A percentile compares a stretch with the other conserved stretches of the same genome.
These are phyloP conservation scores for Debaryomyces fabryi DNA, from an alignment of 1,139 yeast genomes.

Conservation along the genomic window DNA sequence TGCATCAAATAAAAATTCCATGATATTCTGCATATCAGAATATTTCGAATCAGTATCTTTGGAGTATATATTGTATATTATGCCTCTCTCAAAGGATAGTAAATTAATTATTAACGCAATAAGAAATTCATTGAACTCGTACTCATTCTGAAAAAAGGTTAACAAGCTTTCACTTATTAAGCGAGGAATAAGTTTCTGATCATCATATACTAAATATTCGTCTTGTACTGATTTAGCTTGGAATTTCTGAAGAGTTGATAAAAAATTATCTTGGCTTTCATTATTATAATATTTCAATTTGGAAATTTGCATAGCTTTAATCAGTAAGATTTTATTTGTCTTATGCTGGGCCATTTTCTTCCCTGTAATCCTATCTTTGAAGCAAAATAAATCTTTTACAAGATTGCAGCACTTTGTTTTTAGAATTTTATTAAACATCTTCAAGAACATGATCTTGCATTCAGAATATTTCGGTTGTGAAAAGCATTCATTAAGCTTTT, in stretches of 20 bases:
- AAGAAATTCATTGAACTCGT: slow-evolving; percentile 11
- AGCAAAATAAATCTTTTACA: slow-evolving; percentile 4
- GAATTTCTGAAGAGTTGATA: background rate
- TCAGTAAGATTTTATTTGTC: slow-evolving; percentile 7
- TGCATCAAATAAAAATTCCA: slow-evolving; percentile 18
- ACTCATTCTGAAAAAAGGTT: slow-evolving; percentile 14
- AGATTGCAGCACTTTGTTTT: background rate
- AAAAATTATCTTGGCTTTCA: background rate
- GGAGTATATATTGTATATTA: slow-evolving; percentile 4
- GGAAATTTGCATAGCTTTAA: slow-evolving; percentile 14
- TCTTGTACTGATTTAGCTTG: background rate
- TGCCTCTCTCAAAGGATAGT: slow-evolving; percentile 5
- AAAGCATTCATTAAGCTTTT: background rate
- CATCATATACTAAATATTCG: slow-evolving; percentile 3
- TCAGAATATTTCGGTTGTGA: background rate
- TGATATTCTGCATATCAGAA: slow-evolving; percentile 5
- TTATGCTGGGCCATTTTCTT: background rate
- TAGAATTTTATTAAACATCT: slow-evolving; percentile 1
- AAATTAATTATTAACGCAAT: slow-evolving; percentile 8
- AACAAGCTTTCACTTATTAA: slow-evolving; percentile 9
- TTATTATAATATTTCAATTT: background rate
- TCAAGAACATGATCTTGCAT: background rate
- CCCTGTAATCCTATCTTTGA: background rate
- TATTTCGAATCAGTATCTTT: background rate
- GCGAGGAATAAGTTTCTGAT: slow-evolving; percentile 9